These are phyloP conservation scores for Entrophospora sp. DNA, from an alignment of 192 early-diverging fungal genomes.

Conservation along the genomic window DNA sequence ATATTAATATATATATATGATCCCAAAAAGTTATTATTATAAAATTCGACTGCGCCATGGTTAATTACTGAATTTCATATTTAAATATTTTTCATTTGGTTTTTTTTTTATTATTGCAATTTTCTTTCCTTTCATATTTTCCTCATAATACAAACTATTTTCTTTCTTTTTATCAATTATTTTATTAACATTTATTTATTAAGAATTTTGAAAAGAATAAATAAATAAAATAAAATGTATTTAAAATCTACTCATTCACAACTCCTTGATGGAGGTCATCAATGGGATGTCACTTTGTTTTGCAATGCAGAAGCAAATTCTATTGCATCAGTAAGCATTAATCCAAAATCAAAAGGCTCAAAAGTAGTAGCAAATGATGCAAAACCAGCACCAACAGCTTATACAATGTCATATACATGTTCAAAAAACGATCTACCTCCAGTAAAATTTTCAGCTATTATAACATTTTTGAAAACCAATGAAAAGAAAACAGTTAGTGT, in stretches of 20 bases:
- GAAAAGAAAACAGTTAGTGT: conserved; percentile 9
- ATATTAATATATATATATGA: too few relatives aligned
- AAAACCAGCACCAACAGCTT: conserved; percentile 11
- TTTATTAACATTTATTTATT: too few relatives aligned
- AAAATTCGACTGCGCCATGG: too few relatives aligned
- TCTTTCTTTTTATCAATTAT: too few relatives aligned
- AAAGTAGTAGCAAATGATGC: background rate
- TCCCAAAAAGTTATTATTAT: too few relatives aligned
- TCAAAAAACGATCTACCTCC: background rate
- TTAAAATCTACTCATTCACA: conserved; percentile 1
- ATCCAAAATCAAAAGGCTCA: background rate
- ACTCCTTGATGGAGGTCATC: background rate
- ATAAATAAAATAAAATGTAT: too few relatives aligned
- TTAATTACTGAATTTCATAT: too few relatives aligned
- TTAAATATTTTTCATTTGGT: too few relatives aligned
- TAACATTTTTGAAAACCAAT: background rate
- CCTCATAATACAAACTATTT: too few relatives aligned
- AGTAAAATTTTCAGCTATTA: background rate
- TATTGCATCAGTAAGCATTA: background rate
- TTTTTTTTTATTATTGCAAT: too few relatives aligned
- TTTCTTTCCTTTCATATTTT: too few relatives aligned
- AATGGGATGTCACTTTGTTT: conserved; percentile 9
- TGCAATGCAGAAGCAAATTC: conserved; percentile 6
- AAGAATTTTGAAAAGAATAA: too few relatives aligned
- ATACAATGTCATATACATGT: background rate